Evolutionary conservation across 495 filamentous ascomycete genomes (phyloP), one percentile per base, ranked within the genome.

Genomic region (Penicillium daleae): DNA sequence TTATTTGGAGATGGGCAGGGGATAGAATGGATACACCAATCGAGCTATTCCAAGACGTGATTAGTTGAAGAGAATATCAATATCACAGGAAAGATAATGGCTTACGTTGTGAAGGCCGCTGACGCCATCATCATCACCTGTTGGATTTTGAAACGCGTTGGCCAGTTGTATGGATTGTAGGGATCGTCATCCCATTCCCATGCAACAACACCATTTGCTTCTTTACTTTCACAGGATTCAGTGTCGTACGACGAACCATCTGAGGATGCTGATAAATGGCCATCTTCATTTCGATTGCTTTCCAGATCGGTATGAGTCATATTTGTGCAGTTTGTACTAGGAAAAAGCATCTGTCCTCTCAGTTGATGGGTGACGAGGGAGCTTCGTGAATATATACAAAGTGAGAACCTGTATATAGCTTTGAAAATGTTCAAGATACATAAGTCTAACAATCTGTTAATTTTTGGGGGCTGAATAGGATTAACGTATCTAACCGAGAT

Each of bases 11-110:
- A 48, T 78, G 69, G 8, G 79, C 78, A 0, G 85, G 78, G 0
- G 82, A 78, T 54, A 85, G 74, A 35, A 87, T 81, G 3, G 86
- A 87, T 5, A 82, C 74, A 4, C 79, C 84, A 21, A 87, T 59
- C 21, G 84, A 80, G 8, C 85, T 87, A 56, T 29, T n/a, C n/a
- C n/a, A n/a, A 24, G 26, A 37, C 48, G 0, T 4, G n/a, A 10
- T 62, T 54, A 67, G 51, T 27, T 37, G 1, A 50, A 1, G 1
- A 1, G 24, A 3, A n/a, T n/a, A n/a, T n/a, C n/a, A 26, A 13
- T 42, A 32, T 44, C n/a, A 29, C 19, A 42, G 4, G 15, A 6
- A 33, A 33, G 1, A 35, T n/a, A 24, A n/a, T 50, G 19, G 50
- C 65, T 58, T 2, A 71, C 68, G 68, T 66, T 55, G 68, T 71